Percentiles rank a stretch among this genome's conserved stretches.
These are phyloP conservation scores for Tetrahymena borealis DNA, from an alignment of 73 alveolate genomes.

Conservation along the genomic window DNA sequence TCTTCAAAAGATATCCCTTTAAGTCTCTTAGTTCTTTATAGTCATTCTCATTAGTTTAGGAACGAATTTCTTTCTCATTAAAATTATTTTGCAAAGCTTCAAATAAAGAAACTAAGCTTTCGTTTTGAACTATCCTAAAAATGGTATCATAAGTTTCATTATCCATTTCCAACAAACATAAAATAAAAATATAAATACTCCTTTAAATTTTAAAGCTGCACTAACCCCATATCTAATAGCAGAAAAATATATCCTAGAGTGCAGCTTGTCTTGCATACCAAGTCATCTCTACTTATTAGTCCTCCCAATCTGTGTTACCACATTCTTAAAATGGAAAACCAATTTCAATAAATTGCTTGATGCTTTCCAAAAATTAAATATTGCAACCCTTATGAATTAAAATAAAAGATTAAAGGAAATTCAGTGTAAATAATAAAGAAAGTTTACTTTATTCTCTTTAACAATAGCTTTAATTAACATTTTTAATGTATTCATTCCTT, in stretches of 20 bases:
- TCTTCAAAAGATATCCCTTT: not conserved
- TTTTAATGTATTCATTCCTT: not conserved
- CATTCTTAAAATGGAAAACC: not conserved
- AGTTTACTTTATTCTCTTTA: not conserved
- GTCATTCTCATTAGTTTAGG: not conserved
- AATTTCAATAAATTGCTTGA: not conserved
- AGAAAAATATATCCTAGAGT: not conserved
- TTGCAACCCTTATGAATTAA: not conserved
- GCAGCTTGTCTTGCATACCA: not conserved
- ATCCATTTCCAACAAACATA: not conserved
- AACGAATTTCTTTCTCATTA: not conserved
- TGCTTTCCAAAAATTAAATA: not conserved
- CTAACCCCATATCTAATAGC: not conserved
- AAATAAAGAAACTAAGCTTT: not conserved
- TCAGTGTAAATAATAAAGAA: too few relatives aligned
- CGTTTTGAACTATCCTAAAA: not conserved
- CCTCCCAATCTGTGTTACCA: not conserved
- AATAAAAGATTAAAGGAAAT: too few relatives aligned
- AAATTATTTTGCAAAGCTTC: not conserved
- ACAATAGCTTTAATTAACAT: not conserved
- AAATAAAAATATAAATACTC: not conserved
- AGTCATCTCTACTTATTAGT: not conserved
- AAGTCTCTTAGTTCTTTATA: not conserved
- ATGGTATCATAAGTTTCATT: not conserved
- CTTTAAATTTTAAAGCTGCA: not conserved